Conservation (phyloP, 169 alveolate genomes). For the Eimeria maxima region DNA sequence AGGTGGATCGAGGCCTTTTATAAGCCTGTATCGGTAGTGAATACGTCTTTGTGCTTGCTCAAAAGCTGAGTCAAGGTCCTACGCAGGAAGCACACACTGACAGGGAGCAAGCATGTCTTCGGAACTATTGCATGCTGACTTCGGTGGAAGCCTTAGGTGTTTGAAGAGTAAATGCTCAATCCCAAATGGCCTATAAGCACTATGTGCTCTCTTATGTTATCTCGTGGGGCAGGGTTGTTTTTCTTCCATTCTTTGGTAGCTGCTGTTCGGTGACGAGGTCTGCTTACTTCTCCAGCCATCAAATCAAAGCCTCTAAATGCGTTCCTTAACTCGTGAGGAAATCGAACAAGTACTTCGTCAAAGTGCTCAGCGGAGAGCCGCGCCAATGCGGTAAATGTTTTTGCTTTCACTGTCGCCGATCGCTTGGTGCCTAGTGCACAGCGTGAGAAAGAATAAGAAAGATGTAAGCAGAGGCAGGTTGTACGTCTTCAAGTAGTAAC, state of each 20-base stretch:
- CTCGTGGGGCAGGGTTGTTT: too few species aligned
- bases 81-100: not conserved
- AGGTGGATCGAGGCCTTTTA: slow-evolving; percentile 37
- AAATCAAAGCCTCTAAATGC: slow-evolving; percentile 61
- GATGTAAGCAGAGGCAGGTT: not conserved
- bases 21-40: slow-evolving; percentile 58
- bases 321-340: slow-evolving; percentile 55
- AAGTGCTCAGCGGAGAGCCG: slow-evolving; percentile 70
- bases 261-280: not conserved
- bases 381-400: slow-evolving; percentile 57
- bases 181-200: not conserved
- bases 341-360: slow-evolving; percentile 58
- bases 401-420: slow-evolving; percentile 60
- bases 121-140: not conserved
- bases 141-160: not conserved
- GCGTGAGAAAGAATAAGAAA: not conserved
- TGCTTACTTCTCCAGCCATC: slow-evolving; percentile 61
- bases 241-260: not conserved
- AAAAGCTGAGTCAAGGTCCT: slow-evolving; percentile 65
- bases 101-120: not conserved
- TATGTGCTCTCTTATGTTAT: not conserved
- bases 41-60: slow-evolving; percentile 51
- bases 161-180: not conserved
- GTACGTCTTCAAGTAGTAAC: not conserved
- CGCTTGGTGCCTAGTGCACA: slow-evolving; percentile 47